Evolutionary conservation across 306 rosid species (phyloP).

Genomic region (Fagus sylvatica): DNA sequence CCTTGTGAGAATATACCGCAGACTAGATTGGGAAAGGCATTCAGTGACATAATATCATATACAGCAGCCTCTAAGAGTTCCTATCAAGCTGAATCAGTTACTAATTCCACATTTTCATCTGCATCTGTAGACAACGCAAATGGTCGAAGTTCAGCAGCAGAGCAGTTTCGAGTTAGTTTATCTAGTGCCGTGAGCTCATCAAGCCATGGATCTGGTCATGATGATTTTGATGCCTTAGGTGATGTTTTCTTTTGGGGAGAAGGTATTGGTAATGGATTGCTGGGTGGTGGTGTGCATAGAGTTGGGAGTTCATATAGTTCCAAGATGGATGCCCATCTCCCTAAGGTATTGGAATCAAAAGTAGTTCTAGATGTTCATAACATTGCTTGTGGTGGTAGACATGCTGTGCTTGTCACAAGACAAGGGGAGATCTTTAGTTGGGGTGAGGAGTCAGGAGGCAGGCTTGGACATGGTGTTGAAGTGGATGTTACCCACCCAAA

Average conservation of each 20-base stretch:
- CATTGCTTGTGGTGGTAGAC: conserved; percentile 82
- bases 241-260: conserved; percentile 94
- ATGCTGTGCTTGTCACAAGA: conserved; percentile 78
- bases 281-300: conserved; percentile 73
- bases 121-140: conserved; percentile 63
- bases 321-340: conserved; percentile 74
- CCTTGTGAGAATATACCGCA: conserved; percentile 48
- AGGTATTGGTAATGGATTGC: conserved; percentile 68
- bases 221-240: conserved; percentile 76
- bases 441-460: conserved; percentile 97
- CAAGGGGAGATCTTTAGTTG: conserved; percentile 95
- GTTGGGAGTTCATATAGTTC: conserved; percentile 51
- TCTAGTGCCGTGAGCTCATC: conserved; percentile 97
- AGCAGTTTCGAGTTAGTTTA: conserved; percentile 74
- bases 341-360: conserved; percentile 84
- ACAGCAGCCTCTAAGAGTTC: conserved; percentile 50
- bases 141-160: conserved; percentile 71
- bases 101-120: conserved; percentile 50
- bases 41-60: conserved; percentile 71
- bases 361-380: conserved; percentile 84
- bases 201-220: conserved; percentile 83
- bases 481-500: conserved; percentile 84
- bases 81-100: conserved; percentile 50
- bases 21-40: conserved; percentile 73
- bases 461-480: conserved; percentile 94